Percentiles rank a stretch among this genome's conserved stretches.
phyloP scores from a whole-genome alignment of 176 grass and related monocot species.

The Tillandsia fasciculata region DNA sequence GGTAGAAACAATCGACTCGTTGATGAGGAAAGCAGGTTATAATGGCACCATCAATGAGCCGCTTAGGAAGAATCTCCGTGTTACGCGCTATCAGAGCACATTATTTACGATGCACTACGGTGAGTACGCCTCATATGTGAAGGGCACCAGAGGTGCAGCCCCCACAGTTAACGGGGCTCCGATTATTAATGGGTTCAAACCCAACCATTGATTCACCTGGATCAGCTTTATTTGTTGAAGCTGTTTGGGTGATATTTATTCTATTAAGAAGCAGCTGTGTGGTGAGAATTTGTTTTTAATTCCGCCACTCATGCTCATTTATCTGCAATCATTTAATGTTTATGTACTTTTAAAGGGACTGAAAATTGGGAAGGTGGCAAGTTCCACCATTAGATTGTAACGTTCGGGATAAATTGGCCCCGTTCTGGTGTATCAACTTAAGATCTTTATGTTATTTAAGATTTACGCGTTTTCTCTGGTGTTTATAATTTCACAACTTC shows the following conservation, averaged over 20 bases:
- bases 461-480: too few species aligned
- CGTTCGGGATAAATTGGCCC: too few species aligned
- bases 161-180: slow-evolving; percentile 32
- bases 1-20: slow-evolving; percentile 76
- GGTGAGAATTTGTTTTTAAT: slow-evolving; percentile 35
- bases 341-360: background rate
- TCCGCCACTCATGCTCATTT: slow-evolving; percentile 20
- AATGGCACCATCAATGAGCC: slow-evolving; percentile 56
- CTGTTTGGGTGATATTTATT: background rate
- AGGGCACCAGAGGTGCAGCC: slow-evolving; percentile 53
- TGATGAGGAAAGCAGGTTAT: slow-evolving; percentile 94
- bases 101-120: slow-evolving; percentile 77
- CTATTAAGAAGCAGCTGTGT: slow-evolving; percentile 19
- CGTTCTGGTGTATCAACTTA: too few species aligned
- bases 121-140: slow-evolving; percentile 76
- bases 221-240: slow-evolving; percentile 8
- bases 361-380: slow-evolving; percentile 1
- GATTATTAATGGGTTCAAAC: slow-evolving; percentile 56
- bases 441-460: too few species aligned
- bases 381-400: background rate
- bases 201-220: slow-evolving; percentile 49
- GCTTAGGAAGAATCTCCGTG: slow-evolving; percentile 61
- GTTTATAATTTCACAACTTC: too few species aligned
- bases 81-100: slow-evolving; percentile 89
- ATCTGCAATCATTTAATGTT: slow-evolving; percentile 35